Conservation (phyloP, 2,329 filamentous ascomycete genomes). For the Sclerotinia spermophila region DNA sequence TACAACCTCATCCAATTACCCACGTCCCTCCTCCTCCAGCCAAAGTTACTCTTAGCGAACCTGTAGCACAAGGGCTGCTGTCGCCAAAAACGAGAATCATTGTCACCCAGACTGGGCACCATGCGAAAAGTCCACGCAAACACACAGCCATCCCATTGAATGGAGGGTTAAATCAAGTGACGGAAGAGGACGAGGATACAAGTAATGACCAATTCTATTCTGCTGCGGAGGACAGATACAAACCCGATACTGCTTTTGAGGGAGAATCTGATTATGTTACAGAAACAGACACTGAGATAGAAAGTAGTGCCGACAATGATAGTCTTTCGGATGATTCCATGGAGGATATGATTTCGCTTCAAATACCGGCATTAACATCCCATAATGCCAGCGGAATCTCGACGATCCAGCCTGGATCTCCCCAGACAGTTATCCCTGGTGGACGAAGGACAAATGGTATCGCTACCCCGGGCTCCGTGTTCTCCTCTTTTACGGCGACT, state of each 20-base stretch:
- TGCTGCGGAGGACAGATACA: slow-evolving; percentile 74
- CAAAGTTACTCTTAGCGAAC: slow-evolving; percentile 89
- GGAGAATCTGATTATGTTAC: slow-evolving; percentile 55
- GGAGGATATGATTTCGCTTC: slow-evolving; percentile 90
- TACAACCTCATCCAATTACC: slow-evolving; percentile 81
- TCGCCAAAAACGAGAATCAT: slow-evolving; percentile 78
- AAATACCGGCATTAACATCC: slow-evolving; percentile 73
- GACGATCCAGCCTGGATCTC: slow-evolving; percentile 75
- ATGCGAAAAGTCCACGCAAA: slow-evolving; percentile 50
- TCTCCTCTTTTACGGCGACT: slow-evolving; percentile 84
- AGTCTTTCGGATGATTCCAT: slow-evolving; percentile 87
- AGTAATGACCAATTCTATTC: slow-evolving; percentile 91
- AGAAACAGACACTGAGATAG: slow-evolving; percentile 52
- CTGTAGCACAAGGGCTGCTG: slow-evolving; percentile 82
- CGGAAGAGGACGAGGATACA: slow-evolving; percentile 70
- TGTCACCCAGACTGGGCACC: slow-evolving; percentile 61
- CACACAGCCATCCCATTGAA: slow-evolving; percentile 46
- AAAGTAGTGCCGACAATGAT: slow-evolving; percentile 62
- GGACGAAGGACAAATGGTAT: slow-evolving; percentile 66
- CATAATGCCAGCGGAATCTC: slow-evolving; percentile 76
- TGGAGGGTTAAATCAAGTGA: slow-evolving; percentile 55
- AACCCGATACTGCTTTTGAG: slow-evolving; percentile 51
- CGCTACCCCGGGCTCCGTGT: slow-evolving; percentile 80
- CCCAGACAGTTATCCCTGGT: slow-evolving; percentile 58
- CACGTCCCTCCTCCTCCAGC: slow-evolving; percentile 81